Evolutionary conservation across 2,329 filamentous ascomycete genomes (phyloP).

Genomic region (Aspergillus proliferans): DNA sequence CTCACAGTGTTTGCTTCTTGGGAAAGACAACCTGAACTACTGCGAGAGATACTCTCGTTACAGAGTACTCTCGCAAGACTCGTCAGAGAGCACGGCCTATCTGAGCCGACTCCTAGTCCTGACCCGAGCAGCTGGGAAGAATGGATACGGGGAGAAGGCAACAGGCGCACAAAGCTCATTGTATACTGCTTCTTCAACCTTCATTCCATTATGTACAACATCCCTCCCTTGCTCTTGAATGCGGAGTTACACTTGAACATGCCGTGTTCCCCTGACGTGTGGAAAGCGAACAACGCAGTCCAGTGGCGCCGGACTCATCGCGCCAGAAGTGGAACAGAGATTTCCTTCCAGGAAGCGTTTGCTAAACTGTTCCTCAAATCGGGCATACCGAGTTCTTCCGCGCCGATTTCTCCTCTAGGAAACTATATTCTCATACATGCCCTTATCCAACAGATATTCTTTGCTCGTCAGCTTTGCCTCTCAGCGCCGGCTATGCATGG

Average conservation of each 20-base stretch:
- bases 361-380: conserved; percentile 39
- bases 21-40: conserved; percentile 52
- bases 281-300: conserved; percentile 47
- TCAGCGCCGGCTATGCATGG: conserved; percentile 39
- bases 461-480: conserved; percentile 44
- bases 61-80: conserved; percentile 52
- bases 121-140: conserved; percentile 47
- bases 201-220: conserved; percentile 57
- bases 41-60: conserved; percentile 53
- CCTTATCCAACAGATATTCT: conserved; percentile 50
- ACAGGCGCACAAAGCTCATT: conserved; percentile 50
- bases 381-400: conserved; percentile 26
- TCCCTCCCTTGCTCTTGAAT: conserved; percentile 53
- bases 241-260: conserved; percentile 50
- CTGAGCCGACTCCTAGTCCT: conserved; percentile 22
- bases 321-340: conserved; percentile 26
- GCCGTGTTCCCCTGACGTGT: conserved; percentile 50
- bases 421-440: conserved; percentile 52
- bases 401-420: conserved; percentile 44
- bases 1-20: conserved; percentile 57
- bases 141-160: conserved; percentile 50
- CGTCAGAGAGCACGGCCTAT: conserved; percentile 49
- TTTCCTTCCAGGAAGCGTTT: conserved; percentile 42
- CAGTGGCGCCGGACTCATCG: conserved; percentile 44
- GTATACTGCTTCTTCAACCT: conserved; percentile 55